These are phyloP conservation scores for Lepidium didymum DNA, from an alignment of 345 rosid genomes.

Conservation along the genomic window DNA sequence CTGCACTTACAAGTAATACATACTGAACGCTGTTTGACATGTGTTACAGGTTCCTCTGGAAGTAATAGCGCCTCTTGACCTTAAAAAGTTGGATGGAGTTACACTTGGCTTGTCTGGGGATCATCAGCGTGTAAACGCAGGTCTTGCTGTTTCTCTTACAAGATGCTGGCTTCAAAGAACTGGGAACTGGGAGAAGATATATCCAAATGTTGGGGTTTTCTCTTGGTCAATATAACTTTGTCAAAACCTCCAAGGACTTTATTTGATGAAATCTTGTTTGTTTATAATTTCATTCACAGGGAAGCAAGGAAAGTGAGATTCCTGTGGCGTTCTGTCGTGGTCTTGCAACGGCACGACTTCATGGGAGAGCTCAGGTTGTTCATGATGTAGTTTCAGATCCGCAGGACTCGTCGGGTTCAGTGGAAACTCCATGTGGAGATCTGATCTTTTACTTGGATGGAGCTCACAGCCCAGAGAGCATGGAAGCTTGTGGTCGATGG, in stretches of 20 bases:
- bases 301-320: conserved; percentile 32
- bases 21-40: conserved; percentile 10
- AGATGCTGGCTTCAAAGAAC: conserved; percentile 80
- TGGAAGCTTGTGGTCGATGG: conserved; percentile 84
- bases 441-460: conserved; percentile 90
- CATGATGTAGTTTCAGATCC: conserved; percentile 42
- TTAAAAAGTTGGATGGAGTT: conserved; percentile 38
- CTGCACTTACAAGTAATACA: background rate
- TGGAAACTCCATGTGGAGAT: conserved; percentile 42
- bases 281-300: conserved; percentile 25
- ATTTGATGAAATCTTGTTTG: background rate
- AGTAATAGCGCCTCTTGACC: conserved; percentile 56
- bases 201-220: conserved; percentile 39
- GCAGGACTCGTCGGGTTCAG: conserved; percentile 20
- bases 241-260: background rate
- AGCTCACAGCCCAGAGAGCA: conserved; percentile 95
- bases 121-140: conserved; percentile 78
- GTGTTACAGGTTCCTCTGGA: conserved; percentile 57
- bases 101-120: conserved; percentile 73
- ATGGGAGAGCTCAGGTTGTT: conserved; percentile 79
- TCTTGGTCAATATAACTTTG: background rate
- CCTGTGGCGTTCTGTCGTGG: conserved; percentile 66
- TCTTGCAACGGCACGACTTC: conserved; percentile 67
- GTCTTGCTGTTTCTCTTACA: conserved; percentile 85
- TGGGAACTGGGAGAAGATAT: conserved; percentile 53